phyloP scores from a whole-genome alignment of 352 stramenopile genomes.

The Phytophthora citrophthora region DNA sequence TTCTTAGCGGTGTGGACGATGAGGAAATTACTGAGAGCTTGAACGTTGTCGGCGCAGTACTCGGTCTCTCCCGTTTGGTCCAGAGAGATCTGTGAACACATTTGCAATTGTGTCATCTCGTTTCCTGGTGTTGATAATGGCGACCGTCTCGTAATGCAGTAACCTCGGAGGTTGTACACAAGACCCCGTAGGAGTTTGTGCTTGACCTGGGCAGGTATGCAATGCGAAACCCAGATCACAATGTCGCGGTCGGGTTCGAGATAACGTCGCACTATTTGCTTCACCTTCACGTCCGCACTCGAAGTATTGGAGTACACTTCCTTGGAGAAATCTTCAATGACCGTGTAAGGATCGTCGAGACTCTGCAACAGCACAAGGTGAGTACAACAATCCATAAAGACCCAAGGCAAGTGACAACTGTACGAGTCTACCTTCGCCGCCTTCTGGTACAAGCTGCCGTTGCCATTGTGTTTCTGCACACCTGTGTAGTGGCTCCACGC shows the following conservation, averaged over 20 bases:
- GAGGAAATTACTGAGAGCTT: conserved; percentile 52
- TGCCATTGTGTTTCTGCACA: conserved; percentile 29
- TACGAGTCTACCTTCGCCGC: conserved; percentile 18
- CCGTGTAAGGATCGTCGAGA: conserved; percentile 51
- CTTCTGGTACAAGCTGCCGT: conserved; percentile 37
- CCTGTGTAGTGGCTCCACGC: conserved; percentile 35
- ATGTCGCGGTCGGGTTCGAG: conserved; percentile 59
- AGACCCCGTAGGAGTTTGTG: conserved; percentile 40
- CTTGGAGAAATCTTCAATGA: conserved; percentile 61
- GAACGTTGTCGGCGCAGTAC: conserved; percentile 32
- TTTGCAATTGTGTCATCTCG: conserved; percentile 50
- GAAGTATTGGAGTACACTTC: conserved; percentile 59
- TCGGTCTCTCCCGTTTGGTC: conserved; percentile 33
- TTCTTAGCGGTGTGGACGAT: conserved; percentile 39
- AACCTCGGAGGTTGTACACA: conserved; percentile 54
- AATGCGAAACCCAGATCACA: conserved; percentile 60
- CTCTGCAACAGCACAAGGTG: conserved; percentile 7
- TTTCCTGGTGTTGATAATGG: conserved; percentile 21
- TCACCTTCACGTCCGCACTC: conserved; percentile 48
- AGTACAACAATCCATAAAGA: not conserved
- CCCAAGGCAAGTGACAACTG: not conserved
- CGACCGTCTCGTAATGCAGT: conserved; percentile 54
- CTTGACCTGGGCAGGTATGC: conserved; percentile 54
- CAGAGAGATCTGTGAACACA: conserved; percentile 54
- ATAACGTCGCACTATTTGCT: conserved; percentile 65